phyloP scores from a whole-genome alignment of 2,329 filamentous ascomycete species.

The Trichoderma semiorbis region DNA sequence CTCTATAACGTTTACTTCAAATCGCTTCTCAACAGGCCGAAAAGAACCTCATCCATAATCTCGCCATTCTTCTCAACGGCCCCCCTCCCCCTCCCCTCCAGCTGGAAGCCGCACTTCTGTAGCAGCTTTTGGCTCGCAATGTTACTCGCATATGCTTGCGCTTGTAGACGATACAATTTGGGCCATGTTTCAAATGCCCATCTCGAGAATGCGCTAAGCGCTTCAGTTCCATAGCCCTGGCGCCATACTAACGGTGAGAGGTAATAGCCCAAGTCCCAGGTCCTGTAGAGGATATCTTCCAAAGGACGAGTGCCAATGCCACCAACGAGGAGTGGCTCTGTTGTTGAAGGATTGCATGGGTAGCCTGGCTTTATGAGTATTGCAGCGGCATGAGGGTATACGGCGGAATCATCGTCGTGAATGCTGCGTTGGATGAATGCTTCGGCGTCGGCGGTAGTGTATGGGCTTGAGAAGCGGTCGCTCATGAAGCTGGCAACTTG shows the following conservation, averaged over 20 bases:
- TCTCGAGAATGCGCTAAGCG: conserved; percentile 34
- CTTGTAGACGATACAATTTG: conserved; percentile 30
- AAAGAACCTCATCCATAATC: conserved; percentile 37
- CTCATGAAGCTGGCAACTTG: conserved; percentile 40
- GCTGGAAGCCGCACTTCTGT: conserved; percentile 29
- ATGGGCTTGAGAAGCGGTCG: conserved; percentile 45
- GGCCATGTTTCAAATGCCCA: conserved; percentile 46
- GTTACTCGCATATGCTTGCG: conserved; percentile 36
- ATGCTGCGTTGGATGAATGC: conserved; percentile 32
- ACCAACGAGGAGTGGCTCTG: conserved; percentile 35
- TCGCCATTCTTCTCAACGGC: conserved; percentile 42
- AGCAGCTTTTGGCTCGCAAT: conserved; percentile 42
- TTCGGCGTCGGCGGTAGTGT: conserved; percentile 39
- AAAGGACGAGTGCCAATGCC: conserved; percentile 38
- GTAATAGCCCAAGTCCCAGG: conserved; percentile 51
- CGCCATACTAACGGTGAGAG: conserved; percentile 43
- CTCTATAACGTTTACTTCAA: not conserved
- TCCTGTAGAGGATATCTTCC: conserved; percentile 40
- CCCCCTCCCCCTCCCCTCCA: conserved; percentile 43
- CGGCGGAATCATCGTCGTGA: conserved; percentile 23
- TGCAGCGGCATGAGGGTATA: conserved; percentile 30
- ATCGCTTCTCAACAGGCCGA: conserved; percentile 40
- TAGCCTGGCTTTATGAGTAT: conserved; percentile 33
- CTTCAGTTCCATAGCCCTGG: conserved; percentile 43
- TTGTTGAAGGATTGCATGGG: conserved; percentile 26